These are phyloP conservation scores for Debaryomycetaceae sp. DNA, from an alignment of 1,139 yeast genomes.

Conservation along the genomic window DNA sequence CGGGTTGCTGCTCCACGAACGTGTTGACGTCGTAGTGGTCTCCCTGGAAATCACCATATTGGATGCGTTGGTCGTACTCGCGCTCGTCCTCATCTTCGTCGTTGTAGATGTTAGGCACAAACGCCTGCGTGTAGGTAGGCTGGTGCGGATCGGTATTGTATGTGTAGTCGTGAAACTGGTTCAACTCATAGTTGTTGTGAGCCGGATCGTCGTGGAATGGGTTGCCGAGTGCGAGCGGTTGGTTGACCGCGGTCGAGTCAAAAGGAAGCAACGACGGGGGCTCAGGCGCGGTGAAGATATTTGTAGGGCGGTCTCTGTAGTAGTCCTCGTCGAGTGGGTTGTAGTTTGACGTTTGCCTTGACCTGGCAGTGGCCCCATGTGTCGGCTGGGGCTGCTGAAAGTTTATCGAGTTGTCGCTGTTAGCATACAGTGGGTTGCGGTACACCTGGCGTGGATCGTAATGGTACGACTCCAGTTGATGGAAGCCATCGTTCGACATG, in stretches of 20 bases:
- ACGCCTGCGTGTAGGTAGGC: constrained; percentile 30
- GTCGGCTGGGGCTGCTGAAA: constrained; percentile 7
- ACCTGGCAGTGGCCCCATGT: constrained; percentile 3
- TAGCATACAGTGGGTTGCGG: constrained; percentile 2
- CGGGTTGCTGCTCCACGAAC: constrained; percentile 23
- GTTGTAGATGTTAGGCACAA: constrained; percentile 45
- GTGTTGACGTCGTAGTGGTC: constrained; percentile 42
- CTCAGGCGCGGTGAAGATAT: constrained; percentile 7
- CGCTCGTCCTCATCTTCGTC: constrained; percentile 42
- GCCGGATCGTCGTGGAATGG: constrained; percentile 8
- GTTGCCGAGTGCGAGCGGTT: constrained; percentile 2
- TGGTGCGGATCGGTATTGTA: constrained; percentile 12
- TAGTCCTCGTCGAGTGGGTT: constrained; percentile 5
- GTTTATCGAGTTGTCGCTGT: constrained; percentile 4
- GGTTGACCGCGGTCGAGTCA: constrained; percentile 1
- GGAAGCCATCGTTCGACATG: constrained; percentile 3
- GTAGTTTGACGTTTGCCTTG: constrained; percentile 7
- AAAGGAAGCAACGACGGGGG: constrained; percentile 5
- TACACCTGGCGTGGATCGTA: constrained; percentile 5
- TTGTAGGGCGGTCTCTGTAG: constrained; percentile 5
- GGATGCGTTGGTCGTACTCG: constrained; percentile 39
- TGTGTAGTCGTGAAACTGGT: constrained; percentile 21
- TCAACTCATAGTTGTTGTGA: constrained; percentile 24
- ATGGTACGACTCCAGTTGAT: constrained; percentile 2
- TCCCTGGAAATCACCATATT: constrained; percentile 39